These are phyloP conservation scores for Moniliophthora roreri DNA, from an alignment of 1,284 basidiomycete species.

Conservation along the genomic window DNA sequence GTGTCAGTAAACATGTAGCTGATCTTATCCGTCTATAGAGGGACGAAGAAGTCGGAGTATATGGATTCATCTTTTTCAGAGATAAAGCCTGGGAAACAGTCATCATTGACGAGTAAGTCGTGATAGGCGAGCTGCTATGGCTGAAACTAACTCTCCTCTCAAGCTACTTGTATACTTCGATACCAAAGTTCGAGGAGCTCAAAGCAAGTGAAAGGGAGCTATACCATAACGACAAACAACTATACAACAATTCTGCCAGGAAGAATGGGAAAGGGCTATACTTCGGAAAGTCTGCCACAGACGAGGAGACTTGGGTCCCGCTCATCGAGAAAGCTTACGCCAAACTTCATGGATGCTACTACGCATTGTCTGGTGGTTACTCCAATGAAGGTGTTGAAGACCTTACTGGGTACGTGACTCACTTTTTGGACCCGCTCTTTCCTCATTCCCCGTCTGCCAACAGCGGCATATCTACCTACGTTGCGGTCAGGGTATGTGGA, in stretches of 20 bases:
- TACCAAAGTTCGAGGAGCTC: slow-evolving; percentile 28
- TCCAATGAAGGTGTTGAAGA: slow-evolving; percentile 48
- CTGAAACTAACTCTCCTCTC: neutral
- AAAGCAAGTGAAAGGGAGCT: slow-evolving; percentile 15
- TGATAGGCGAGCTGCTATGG: neutral
- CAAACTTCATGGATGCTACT: slow-evolving; percentile 49
- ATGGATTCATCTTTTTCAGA: slow-evolving; percentile 39
- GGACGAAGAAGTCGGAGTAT: slow-evolving; percentile 38
- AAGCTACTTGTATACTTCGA: slow-evolving; percentile 26
- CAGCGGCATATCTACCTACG: slow-evolving; percentile 42
- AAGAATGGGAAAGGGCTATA: slow-evolving; percentile 27
- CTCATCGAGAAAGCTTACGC: slow-evolving; percentile 57
- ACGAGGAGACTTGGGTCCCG: slow-evolving; percentile 35
- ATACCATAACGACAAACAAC: slow-evolving; percentile 27
- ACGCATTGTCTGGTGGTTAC: slow-evolving; percentile 36
- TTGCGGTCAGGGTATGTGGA: no score
- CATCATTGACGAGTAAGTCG: slow-evolving; percentile 35
- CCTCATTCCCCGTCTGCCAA: neutral
- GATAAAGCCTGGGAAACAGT: slow-evolving; percentile 34
- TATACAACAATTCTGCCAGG: slow-evolving; percentile 24
- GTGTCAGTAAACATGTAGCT: neutral
- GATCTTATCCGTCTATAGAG: neutral
- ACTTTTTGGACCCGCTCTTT: slow-evolving; percentile 1
- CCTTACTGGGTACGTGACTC: slow-evolving; percentile 43
- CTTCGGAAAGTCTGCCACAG: slow-evolving; percentile 25